Base-by-base conservation (phyloP, 202 grass and related monocot genomes). In the Cymbopogon flexuosus region DNA sequence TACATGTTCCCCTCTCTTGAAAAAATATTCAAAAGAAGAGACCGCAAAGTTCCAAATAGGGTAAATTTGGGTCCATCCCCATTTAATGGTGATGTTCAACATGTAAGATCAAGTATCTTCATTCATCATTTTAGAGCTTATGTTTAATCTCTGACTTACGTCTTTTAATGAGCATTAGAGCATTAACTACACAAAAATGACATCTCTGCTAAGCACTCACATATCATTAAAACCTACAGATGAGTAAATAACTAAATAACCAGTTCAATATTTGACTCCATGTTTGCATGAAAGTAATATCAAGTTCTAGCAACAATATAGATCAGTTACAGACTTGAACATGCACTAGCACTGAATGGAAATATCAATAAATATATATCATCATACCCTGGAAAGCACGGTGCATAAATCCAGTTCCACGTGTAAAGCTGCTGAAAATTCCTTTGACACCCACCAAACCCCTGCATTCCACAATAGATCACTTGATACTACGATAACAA, bases 361-460 rank as follows among this genome's bases (percentile, higher is more conserved):
- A 74, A 56, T 43, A 70, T 85, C 10, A 24, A 62, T 24, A 68
- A 7, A 57, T 29, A 68, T 87, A 56, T 64, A 81, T 42, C 70
- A 78, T 57, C 87, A 86, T 98, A 98, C 95, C 81, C 49, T 91
- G 77, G 45, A 98, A 98, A 84, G 95, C 95, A 71, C 95, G 92
- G 51, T 98, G 95, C 95, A 98, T 98, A 90, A 98, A 98, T 78
- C 95, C 95, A 91, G 87, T 95, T 83, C 95, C 95, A 72, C 95
- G 95, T 57, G 95, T 98, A 80, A 88, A 91, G 39, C 92, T 95
- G 88, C 89, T 98, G 82, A 98, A 98, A 80, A 98, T 86, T 91
- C 90, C 89, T 91, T 88, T 93, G 62, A 94, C 89, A 73, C 95
- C 95, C 75, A 98, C 95, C 69, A 98, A 88, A 71, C 95, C 95